Conservation (phyloP, 208 protist genomes). For the Crithidia sp. region DNA sequence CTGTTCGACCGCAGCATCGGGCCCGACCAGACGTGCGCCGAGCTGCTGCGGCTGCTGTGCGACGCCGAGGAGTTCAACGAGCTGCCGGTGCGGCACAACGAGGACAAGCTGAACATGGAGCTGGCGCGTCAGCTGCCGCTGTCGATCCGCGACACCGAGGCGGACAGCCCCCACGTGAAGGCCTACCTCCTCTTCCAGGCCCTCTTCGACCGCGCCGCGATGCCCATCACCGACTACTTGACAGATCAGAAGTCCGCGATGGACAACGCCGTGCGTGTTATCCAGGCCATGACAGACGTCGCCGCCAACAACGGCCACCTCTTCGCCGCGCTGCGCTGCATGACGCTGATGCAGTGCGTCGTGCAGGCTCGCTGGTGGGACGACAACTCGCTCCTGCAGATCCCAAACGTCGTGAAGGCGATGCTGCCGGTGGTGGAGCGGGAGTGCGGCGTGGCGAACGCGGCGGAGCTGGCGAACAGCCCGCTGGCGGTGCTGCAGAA, state of each 20-base stretch:
- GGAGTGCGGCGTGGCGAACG: constrained; percentile 61
- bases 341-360: constrained; percentile 96
- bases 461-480: constrained; percentile 81
- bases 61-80: constrained; percentile 96
- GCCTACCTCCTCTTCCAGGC: constrained; percentile 98
- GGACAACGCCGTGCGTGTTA: constrained; percentile 97
- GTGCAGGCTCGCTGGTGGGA: constrained; percentile 93
- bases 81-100: constrained; percentile 98
- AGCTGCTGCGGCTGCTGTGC: constrained; percentile 89
- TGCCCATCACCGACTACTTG: constrained; percentile 98
- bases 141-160: constrained; percentile 61
- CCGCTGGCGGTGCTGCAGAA: constrained; percentile 42
- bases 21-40: constrained; percentile 48
- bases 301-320: constrained; percentile 95
- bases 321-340: constrained; percentile 81
- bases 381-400: constrained; percentile 83
- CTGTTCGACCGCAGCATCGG: constrained; percentile 89
- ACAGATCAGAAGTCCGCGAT: constrained; percentile 98
- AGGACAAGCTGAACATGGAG: constrained; percentile 97
- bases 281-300: constrained; percentile 96
- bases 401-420: constrained; percentile 79
- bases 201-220: constrained; percentile 90
- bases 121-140: constrained; percentile 76
- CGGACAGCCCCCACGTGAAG: constrained; percentile 96
- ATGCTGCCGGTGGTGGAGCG: constrained; percentile 70